Evolutionary conservation across 179 eudicot species (phyloP).

Genomic region (Sideroxylon spinosum): DNA sequence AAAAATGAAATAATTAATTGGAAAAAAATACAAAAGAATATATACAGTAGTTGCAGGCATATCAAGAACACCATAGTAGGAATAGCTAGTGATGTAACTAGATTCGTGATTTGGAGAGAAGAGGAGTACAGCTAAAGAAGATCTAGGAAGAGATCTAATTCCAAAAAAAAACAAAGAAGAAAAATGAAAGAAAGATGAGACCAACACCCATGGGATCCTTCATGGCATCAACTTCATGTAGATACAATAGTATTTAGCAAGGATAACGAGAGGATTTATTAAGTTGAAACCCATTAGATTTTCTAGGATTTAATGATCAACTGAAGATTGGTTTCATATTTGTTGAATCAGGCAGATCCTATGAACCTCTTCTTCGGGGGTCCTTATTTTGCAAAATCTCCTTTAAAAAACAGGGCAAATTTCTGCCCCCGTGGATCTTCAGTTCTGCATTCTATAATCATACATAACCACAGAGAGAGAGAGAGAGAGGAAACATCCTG

Average conservation of each 20-base stretch:
- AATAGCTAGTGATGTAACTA: slow-evolving; percentile 35
- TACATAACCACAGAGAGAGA: slow-evolving; percentile 10
- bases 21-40: slow-evolving; percentile 12
- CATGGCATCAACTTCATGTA: slow-evolving; percentile 18
- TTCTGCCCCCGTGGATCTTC: slow-evolving; percentile 25
- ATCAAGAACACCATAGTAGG: slow-evolving; percentile 30
- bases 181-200: slow-evolving; percentile 9
- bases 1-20: not conserved
- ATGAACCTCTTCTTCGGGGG: slow-evolving; percentile 19
- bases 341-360: slow-evolving; percentile 17
- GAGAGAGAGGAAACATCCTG: slow-evolving; percentile 54
- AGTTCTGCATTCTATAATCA: slow-evolving; percentile 13
- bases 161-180: slow-evolving; percentile 1
- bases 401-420: slow-evolving; percentile 22
- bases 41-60: slow-evolving; percentile 46
- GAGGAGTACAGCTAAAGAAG: slow-evolving; percentile 34
- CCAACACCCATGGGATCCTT: slow-evolving; percentile 15
- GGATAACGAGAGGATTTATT: slow-evolving; percentile 27
- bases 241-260: slow-evolving; percentile 29
- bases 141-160: slow-evolving; percentile 59
- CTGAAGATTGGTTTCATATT: slow-evolving; percentile 40
- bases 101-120: slow-evolving; percentile 33
- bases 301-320: slow-evolving; percentile 28
- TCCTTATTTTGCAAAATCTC: slow-evolving; percentile 18
- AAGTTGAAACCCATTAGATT: slow-evolving; percentile 24